Percentiles rank a stretch among this genome's conserved stretches.
Evolutionary conservation across 176 grass and related monocot genomes (phyloP).

Genomic region (Carex myosuroides): DNA sequence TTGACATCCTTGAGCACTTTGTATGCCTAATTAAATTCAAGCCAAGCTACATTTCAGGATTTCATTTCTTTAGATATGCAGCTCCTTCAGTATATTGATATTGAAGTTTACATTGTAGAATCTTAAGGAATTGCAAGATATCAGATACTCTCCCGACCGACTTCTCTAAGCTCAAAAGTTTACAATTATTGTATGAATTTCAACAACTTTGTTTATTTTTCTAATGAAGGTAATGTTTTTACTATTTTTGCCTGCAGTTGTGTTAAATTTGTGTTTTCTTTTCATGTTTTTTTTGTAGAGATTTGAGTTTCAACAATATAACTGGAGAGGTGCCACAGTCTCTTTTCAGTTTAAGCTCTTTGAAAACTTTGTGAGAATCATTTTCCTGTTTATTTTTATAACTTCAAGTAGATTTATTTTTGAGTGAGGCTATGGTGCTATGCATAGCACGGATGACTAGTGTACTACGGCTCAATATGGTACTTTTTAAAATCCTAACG

Average conservation of each 20-base stretch:
- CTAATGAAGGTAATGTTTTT: background rate
- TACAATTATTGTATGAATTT: slow-evolving; percentile 22
- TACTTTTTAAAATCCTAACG: no score
- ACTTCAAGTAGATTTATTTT: background rate
- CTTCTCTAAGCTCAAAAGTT: slow-evolving; percentile 36
- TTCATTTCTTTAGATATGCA: background rate
- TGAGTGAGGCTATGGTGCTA: no score
- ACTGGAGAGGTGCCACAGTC: slow-evolving; percentile 51
- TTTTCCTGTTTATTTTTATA: background rate
- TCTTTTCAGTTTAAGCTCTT: slow-evolving; percentile 40
- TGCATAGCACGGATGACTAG: no score
- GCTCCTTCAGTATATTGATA: background rate
- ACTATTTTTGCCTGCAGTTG: background rate
- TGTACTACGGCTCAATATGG: no score
- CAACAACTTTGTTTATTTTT: background rate
- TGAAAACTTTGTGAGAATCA: slow-evolving; percentile 39
- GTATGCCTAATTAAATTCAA: slow-evolving; percentile 27
- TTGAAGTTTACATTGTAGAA: slow-evolving; percentile 34
- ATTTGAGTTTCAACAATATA: slow-evolving; percentile 93
- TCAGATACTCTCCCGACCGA: slow-evolving; percentile 61
- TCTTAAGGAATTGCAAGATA: slow-evolving; percentile 79
- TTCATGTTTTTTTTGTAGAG: slow-evolving; percentile 28
- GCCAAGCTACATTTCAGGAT: background rate
- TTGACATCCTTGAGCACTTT: slow-evolving; percentile 52
- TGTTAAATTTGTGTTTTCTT: background rate